Evolutionary conservation across 352 stramenopile species (phyloP).

Genomic region (Phytophthora fragariaefolia): DNA sequence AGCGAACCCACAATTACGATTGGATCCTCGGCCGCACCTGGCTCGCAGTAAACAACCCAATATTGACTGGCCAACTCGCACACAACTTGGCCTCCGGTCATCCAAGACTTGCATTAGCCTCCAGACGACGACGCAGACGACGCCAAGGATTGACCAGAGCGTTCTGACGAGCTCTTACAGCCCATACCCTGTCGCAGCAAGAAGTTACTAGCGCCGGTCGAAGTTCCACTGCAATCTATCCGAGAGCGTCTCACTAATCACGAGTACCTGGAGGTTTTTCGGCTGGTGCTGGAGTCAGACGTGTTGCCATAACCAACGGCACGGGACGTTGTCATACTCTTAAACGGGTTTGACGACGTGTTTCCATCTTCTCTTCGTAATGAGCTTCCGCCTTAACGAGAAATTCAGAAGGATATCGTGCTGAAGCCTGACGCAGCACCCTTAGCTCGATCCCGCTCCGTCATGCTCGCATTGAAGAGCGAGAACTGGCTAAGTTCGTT

Average conservation of each 20-base stretch:
- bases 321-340: not conserved
- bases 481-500: conserved; percentile 8
- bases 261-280: conserved; percentile 7
- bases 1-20: not conserved
- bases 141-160: not conserved
- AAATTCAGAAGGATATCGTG: conserved; percentile 10
- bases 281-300: not conserved
- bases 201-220: not conserved
- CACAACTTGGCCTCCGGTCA: not conserved
- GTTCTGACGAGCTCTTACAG: not conserved
- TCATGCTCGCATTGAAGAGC: conserved; percentile 4
- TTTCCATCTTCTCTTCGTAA: conserved; percentile 5
- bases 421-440: conserved; percentile 7
- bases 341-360: conserved; percentile 12
- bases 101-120: not conserved
- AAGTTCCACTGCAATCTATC: conserved; percentile 3
- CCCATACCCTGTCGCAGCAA: not conserved
- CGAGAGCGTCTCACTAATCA: not conserved
- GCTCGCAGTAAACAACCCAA: not conserved
- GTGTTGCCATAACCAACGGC: conserved; percentile 1
- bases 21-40: not conserved
- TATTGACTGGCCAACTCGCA: not conserved
- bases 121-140: not conserved
- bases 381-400: conserved; percentile 5
- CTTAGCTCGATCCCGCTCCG: conserved; percentile 6